Base-by-base conservation (phyloP, 2,329 filamentous ascomycete genomes). In the Pyrenochaeta sp. region DNA sequence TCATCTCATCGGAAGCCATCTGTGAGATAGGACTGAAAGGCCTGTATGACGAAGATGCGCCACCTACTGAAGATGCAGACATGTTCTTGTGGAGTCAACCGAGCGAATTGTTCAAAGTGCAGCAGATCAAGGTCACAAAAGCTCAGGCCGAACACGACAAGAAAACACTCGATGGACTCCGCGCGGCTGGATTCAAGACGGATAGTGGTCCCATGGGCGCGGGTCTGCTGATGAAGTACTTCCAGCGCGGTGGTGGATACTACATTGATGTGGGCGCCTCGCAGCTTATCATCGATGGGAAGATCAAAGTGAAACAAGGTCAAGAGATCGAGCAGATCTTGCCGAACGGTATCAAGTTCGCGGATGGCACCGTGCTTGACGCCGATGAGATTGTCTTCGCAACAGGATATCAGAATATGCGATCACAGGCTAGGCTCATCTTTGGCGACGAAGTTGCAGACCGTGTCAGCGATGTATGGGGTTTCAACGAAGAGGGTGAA, bases 221-320 rank as follows among this genome's bases (percentile, higher is more conserved):
- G 59, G 79, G 51, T 65, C 74, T 68, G 67, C 68, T 54, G 68
- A 80, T 70, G 36, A 76, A 80, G 52, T 72, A 83, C 30, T 77
- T 72, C 55, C 76, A 80, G 47, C 76, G 79, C 1, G 72, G 77
- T 30, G 82, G 82, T 3, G 80, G 82, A 0, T 81, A 83, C 62
- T 83, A 83, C 59, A 77, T 83, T 48, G 81, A 84, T 54, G 78
- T 82, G 25, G 82, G 82, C 1, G 75, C 74, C 2, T 80, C 74
- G 0, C 71, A 72, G 28, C 72, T 79, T 49, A 82, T 83, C 40
- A 68, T 78, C 9, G 71, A 79, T 5, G 79, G 80, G 13, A 71
- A 82, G 71, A 82, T 84, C 58, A 79, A 78, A 54, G 70, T 84
- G 44, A 80, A 81, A 65, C 73, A 75, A 8, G 75, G 75, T 40